Conservation (phyloP, 2,329 filamentous ascomycete species). For the Bimuria novae-zelandiae region DNA sequence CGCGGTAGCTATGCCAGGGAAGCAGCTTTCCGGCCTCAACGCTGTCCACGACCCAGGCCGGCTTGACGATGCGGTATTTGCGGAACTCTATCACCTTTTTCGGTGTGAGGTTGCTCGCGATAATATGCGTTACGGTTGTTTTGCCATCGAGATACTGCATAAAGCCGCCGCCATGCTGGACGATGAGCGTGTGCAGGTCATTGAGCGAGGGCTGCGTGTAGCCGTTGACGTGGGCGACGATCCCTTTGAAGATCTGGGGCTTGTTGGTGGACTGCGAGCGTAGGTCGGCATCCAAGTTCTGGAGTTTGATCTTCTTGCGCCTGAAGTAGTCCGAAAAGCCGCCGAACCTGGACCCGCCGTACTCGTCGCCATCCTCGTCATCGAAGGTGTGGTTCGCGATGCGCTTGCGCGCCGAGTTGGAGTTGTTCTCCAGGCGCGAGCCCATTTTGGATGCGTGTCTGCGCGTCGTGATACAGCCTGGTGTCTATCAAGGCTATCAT, state of each 20-base stretch:
- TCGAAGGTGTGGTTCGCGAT: constrained; percentile 74
- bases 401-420: constrained; percentile 63
- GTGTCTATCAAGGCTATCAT: constrained; percentile 24
- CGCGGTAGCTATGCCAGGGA: constrained; percentile 83
- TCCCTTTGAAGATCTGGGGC: constrained; percentile 84
- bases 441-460: constrained; percentile 55
- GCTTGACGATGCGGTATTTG: constrained; percentile 89
- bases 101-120: constrained; percentile 85
- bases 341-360: constrained; percentile 82
- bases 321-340: constrained; percentile 92
- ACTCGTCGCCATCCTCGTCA: constrained; percentile 87
- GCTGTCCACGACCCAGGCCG: constrained; percentile 92
- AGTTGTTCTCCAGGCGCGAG: constrained; percentile 65
- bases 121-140: constrained; percentile 93
- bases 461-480: constrained; percentile 5
- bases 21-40: constrained; percentile 78
- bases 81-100: constrained; percentile 91
- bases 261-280: constrained; percentile 70
- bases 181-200: constrained; percentile 84
- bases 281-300: constrained; percentile 87
- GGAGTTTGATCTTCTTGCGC: constrained; percentile 94
- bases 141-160: constrained; percentile 95
- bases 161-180: constrained; percentile 91
- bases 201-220: constrained; percentile 94
- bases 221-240: constrained; percentile 90